Percentiles rank a stretch among this genome's conserved stretches.
Evolutionary conservation across 2,329 filamentous ascomycete genomes (phyloP).

Genomic region (Ceratocystis cacaofunesta): DNA sequence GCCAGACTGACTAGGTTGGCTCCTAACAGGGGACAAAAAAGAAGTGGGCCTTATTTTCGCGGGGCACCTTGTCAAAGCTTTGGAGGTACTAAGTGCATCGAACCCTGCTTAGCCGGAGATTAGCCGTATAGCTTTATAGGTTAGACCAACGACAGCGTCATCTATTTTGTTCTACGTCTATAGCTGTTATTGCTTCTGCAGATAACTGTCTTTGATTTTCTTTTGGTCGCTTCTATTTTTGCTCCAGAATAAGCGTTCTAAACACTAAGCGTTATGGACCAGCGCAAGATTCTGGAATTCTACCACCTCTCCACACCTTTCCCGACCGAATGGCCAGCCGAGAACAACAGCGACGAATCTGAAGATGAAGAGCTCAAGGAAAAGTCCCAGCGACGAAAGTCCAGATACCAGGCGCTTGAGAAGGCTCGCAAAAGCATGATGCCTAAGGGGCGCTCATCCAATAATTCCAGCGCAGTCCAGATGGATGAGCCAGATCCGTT

Average conservation of each 20-base stretch:
- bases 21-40: background rate
- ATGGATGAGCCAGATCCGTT: slow-evolving; percentile 87
- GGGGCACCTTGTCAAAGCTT: background rate
- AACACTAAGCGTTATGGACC: slow-evolving; percentile 37
- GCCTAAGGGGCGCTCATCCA: slow-evolving; percentile 23
- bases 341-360: slow-evolving; percentile 56
- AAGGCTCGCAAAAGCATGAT: slow-evolving; percentile 53
- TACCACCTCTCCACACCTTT: slow-evolving; percentile 71
- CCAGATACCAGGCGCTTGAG: slow-evolving; percentile 73
- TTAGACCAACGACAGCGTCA: slow-evolving; percentile 1
- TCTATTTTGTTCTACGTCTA: background rate
- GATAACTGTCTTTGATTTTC: background rate
- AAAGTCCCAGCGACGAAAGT: slow-evolving; percentile 48
- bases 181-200: background rate
- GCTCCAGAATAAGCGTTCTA: background rate
- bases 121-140: background rate
- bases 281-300: slow-evolving; percentile 68
- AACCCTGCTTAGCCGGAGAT: slow-evolving; percentile 1
- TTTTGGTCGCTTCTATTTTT: background rate
- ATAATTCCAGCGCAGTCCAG: slow-evolving; percentile 56
- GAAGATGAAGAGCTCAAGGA: slow-evolving; percentile 39
- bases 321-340: slow-evolving; percentile 73
- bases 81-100: background rate
- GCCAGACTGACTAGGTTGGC: slow-evolving; percentile 2
- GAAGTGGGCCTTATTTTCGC: background rate